These are phyloP conservation scores for Ogataea sp. DNA, from an alignment of 805 yeast species.

Conservation along the genomic window DNA sequence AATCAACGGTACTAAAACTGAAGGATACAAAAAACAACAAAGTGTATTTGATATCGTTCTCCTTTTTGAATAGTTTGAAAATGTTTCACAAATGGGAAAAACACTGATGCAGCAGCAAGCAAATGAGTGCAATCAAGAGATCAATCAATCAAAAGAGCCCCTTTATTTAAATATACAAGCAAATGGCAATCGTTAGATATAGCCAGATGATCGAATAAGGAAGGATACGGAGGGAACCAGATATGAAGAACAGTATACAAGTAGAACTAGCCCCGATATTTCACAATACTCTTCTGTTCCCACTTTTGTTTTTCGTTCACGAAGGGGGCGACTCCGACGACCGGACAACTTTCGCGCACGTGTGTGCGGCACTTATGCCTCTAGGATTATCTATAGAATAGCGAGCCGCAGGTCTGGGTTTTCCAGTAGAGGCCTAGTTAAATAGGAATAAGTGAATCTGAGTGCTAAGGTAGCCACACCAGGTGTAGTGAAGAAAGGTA, in stretches of 20 bases:
- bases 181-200: background rate
- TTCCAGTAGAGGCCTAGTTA: too few relatives aligned
- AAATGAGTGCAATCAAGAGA: constrained; percentile 14
- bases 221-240: background rate
- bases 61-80: constrained; percentile 1
- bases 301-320: background rate
- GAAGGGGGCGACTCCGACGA: constrained; percentile 1
- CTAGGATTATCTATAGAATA: too few relatives aligned
- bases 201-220: constrained; percentile 1
- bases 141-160: constrained; percentile 1
- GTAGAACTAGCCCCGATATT: too few relatives aligned
- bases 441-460: too few relatives aligned
- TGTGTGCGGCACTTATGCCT: background rate
- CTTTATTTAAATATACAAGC: background rate
- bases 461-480: too few relatives aligned
- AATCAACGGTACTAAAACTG: background rate
- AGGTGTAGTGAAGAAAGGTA: too few relatives aligned
- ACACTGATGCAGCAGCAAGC: constrained; percentile 12
- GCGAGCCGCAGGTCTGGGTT: too few relatives aligned
- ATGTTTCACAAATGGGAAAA: constrained; percentile 1
- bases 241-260: background rate
- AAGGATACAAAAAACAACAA: background rate
- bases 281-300: background rate
- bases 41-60: background rate
- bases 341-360: background rate